phyloP scores from a whole-genome alignment of 116 monocot species.

The Cymodocea nodosa region DNA sequence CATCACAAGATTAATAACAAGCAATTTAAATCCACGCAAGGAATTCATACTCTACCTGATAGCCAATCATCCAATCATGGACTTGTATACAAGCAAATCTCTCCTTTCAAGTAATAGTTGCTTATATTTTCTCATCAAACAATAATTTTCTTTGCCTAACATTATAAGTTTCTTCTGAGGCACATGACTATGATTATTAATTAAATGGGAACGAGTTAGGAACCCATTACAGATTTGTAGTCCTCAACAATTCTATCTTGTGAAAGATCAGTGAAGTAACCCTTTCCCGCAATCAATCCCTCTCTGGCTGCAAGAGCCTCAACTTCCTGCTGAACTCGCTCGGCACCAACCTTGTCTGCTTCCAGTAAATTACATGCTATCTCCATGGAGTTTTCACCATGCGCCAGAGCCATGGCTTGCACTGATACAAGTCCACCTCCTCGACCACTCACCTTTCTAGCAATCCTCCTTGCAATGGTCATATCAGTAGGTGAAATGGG shows the following conservation, averaged over 20 bases:
- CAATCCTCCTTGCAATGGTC: constrained; percentile 29
- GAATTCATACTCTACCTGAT: no score
- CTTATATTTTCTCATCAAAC: no score
- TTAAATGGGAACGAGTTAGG: no score
- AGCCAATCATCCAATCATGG: no score
- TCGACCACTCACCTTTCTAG: constrained; percentile 44
- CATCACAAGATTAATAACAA: no score
- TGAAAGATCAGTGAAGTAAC: constrained; percentile 70
- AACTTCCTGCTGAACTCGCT: constrained; percentile 50
- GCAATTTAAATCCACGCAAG: no score
- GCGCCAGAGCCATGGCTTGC: constrained; percentile 60
- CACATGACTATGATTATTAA: no score
- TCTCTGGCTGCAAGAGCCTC: constrained; percentile 38
- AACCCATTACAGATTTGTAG: constrained; percentile 16
- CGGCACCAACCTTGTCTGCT: constrained; percentile 29
- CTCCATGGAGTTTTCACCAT: constrained; percentile 40
- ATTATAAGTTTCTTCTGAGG: no score
- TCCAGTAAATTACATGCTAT: constrained; percentile 80
- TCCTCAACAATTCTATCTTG: constrained; percentile 39
- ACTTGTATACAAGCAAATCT: no score
- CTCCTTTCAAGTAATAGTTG: no score
- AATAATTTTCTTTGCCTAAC: no score
- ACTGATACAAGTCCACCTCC: constrained; percentile 70
- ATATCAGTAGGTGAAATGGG: constrained; percentile 45
- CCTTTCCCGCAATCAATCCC: constrained; percentile 44